Evolutionary conservation across 2,329 filamentous ascomycete genomes (phyloP).

Genomic region (Grosmannia clavigera): DNA sequence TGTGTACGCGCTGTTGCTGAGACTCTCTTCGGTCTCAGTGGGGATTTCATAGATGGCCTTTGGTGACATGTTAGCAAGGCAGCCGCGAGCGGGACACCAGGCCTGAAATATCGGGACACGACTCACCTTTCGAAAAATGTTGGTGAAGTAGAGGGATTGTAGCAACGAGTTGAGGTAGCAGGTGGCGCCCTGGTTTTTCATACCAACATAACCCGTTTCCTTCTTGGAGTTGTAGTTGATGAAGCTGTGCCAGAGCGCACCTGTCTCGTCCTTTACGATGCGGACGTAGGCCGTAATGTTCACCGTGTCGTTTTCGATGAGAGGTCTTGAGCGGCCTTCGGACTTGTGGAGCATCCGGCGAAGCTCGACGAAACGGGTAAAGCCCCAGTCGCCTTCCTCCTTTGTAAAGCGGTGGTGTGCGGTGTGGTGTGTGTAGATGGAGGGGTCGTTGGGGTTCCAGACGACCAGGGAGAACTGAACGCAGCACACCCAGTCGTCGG

Average conservation of each 20-base stretch:
- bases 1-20: slow-evolving; percentile 82
- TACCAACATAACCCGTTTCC: slow-evolving; percentile 90
- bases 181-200: slow-evolving; percentile 93
- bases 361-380: slow-evolving; percentile 89
- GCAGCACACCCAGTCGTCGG: slow-evolving; percentile 92
- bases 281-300: slow-evolving; percentile 77
- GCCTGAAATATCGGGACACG: neutral
- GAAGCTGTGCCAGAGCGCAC: slow-evolving; percentile 85
- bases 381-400: slow-evolving; percentile 96
- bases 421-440: slow-evolving; percentile 63
- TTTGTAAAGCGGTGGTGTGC: slow-evolving; percentile 95
- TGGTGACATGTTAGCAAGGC: neutral
- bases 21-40: slow-evolving; percentile 70
- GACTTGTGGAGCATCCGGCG: slow-evolving; percentile 68
- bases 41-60: slow-evolving; percentile 95
- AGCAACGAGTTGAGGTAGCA: slow-evolving; percentile 79
- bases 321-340: slow-evolving; percentile 53
- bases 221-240: slow-evolving; percentile 98
- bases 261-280: slow-evolving; percentile 75
- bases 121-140: slow-evolving; percentile 76
- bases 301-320: slow-evolving; percentile 64
- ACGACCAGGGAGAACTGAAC: slow-evolving; percentile 90
- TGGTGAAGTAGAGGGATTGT: slow-evolving; percentile 77
- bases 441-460: slow-evolving; percentile 90
- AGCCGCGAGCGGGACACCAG: neutral